Evolutionary conservation across 441 rosid genomes (phyloP).

Genomic region (Bruguiera hainesii): DNA sequence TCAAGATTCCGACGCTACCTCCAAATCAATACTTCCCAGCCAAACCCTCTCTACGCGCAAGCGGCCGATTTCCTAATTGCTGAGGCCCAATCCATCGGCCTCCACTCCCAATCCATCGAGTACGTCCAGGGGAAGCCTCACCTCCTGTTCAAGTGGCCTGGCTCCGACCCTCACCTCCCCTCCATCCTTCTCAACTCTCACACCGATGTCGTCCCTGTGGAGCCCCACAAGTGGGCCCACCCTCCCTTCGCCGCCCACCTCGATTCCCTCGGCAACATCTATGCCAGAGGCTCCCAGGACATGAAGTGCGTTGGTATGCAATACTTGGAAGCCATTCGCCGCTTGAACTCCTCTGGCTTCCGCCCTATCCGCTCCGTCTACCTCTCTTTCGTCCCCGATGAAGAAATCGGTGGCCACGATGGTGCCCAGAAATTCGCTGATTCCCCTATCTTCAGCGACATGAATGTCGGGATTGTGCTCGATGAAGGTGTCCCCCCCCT

Average conservation of each 20-base stretch:
- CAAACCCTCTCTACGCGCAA: constrained; percentile 58
- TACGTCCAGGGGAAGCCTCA: constrained; percentile 65
- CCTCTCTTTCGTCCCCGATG: constrained; percentile 80
- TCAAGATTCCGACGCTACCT: constrained; percentile 84
- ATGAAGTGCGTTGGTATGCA: constrained; percentile 98
- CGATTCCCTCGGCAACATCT: constrained; percentile 69
- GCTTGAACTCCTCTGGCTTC: constrained; percentile 55
- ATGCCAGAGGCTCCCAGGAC: constrained; percentile 93
- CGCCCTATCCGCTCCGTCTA: constrained; percentile 66
- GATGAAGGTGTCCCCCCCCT: constrained; percentile 67
- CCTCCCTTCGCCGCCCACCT: constrained; percentile 72
- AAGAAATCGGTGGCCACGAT: constrained; percentile 89
- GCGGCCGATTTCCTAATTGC: constrained; percentile 60
- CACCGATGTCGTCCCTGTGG: constrained; percentile 92
- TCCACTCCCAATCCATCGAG: constrained; percentile 53
- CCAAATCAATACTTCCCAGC: constrained; percentile 85
- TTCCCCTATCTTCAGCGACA: constrained; percentile 51
- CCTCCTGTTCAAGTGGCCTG: constrained; percentile 74
- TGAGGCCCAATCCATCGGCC: constrained; percentile 62
- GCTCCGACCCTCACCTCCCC: constrained; percentile 60
- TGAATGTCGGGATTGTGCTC: constrained; percentile 76
- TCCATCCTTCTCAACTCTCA: constrained; percentile 84
- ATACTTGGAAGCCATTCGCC: constrained; percentile 86
- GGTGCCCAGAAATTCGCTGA: constrained; percentile 70
- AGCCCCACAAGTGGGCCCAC: constrained; percentile 71